Conservation (phyloP, 768 basidiomycete species). For the Amanita rimosa region DNA sequence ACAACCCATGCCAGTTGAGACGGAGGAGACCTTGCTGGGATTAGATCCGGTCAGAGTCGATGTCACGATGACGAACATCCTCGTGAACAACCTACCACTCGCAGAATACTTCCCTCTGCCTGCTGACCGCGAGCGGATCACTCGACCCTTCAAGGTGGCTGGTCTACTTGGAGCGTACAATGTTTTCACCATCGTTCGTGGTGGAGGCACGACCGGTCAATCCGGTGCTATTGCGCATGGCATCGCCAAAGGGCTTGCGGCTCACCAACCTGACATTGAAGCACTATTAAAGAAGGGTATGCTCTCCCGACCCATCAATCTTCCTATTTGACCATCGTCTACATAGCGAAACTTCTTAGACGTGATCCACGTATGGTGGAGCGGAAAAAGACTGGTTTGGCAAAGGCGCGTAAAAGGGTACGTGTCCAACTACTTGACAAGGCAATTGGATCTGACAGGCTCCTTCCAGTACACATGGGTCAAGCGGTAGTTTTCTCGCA, state of each 20-base stretch:
- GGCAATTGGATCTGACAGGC: conserved; percentile 8
- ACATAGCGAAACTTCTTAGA: conserved; percentile 68
- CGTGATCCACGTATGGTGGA: conserved; percentile 98
- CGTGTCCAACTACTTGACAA: conserved; percentile 19
- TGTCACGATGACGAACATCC: conserved; percentile 50
- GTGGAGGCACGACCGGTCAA: conserved; percentile 88
- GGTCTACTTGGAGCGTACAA: conserved; percentile 83
- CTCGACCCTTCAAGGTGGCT: conserved; percentile 76
- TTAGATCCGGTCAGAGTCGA: conserved; percentile 12
- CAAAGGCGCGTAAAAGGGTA: conserved; percentile 89
- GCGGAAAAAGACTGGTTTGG: conserved; percentile 89
- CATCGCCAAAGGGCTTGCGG: conserved; percentile 63
- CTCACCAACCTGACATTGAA: conserved; percentile 57
- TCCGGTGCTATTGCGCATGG: conserved; percentile 79
- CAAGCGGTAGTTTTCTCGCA: conserved; percentile 59
- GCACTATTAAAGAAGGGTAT: conserved; percentile 63
- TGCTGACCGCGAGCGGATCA: conserved; percentile 69
- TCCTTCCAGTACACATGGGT: conserved; percentile 77
- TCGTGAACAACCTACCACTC: conserved; percentile 80
- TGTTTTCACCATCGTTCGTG: conserved; percentile 60
- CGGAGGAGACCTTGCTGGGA: conserved; percentile 18
- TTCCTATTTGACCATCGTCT: conserved; percentile 4
- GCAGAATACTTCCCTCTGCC: conserved; percentile 67
- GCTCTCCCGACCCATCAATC: conserved; percentile 12
- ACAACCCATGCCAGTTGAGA: conserved; percentile 9